phyloP scores from a whole-genome alignment of 2,329 filamentous ascomycete genomes.

The Calonectria leucothoes region DNA sequence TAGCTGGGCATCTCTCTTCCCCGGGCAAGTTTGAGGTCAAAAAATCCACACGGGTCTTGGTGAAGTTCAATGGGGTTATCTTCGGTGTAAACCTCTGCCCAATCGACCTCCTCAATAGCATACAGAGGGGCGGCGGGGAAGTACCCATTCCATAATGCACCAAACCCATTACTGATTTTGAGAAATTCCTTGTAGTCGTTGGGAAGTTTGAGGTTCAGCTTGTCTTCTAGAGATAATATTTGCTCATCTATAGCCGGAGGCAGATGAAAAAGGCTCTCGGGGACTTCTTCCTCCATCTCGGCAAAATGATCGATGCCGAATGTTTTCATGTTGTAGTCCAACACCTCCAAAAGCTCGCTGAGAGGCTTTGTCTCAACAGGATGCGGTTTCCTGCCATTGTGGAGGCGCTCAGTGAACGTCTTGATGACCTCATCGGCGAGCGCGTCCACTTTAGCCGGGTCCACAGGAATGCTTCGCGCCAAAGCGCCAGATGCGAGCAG shows the following conservation, averaged over 20 bases:
- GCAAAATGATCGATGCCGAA: slow-evolving; percentile 2
- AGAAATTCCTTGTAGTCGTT: slow-evolving; percentile 35
- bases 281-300: slow-evolving; percentile 7
- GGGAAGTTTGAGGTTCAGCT: slow-evolving; percentile 12
- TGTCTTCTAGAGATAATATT: slow-evolving; percentile 25
- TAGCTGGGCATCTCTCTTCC: slow-evolving; percentile 26
- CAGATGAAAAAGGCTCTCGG: slow-evolving; percentile 25
- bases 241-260: slow-evolving; percentile 31
- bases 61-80: slow-evolving; percentile 17
- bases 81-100: slow-evolving; percentile 2
- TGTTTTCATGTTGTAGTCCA: slow-evolving; percentile 27
- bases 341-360: slow-evolving; percentile 16
- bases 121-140: slow-evolving; percentile 15
- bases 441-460: slow-evolving; percentile 15
- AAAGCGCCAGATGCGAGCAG: slow-evolving; percentile 26
- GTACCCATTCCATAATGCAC: slow-evolving; percentile 33
- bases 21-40: not conserved
- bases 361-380: slow-evolving; percentile 14
- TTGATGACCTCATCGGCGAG: slow-evolving; percentile 15
- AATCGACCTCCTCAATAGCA: slow-evolving; percentile 25
- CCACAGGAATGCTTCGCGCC: slow-evolving; percentile 25
- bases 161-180: slow-evolving; percentile 33
- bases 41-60: slow-evolving; percentile 2
- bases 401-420: slow-evolving; percentile 24
- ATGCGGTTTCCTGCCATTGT: slow-evolving; percentile 17